Base-by-base conservation (phyloP, 2,329 filamentous ascomycete species). In the Epichloe baconii region DNA sequence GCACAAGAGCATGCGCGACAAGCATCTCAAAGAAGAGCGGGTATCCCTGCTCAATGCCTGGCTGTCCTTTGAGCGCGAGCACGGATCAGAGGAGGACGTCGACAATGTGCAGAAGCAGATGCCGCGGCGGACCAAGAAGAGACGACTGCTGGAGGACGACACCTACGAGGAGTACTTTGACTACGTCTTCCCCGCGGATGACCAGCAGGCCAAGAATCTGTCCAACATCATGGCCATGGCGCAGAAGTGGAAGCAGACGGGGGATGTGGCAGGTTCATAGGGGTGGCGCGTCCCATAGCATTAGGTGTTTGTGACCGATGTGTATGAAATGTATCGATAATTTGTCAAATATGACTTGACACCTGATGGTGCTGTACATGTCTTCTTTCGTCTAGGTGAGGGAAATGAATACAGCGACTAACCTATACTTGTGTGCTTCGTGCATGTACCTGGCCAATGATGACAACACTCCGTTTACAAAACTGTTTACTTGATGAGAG, bases 161-260 rank as follows among this genome's bases (percentile, higher is more conserved):
- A 83, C 81, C 38, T 96, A 88, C 72, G 65, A 98, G 75, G 93
- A 98, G 71, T 97, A 95, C 68, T 80, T 93, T 70, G 93, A 97
- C 67, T 97, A 95, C 61, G 80, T 98, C 36, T 98, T 98, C 80
- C 93, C 93, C 1, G 89, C 88, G 4, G 93, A 97, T 71, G 90
- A 96, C 66, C 81, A 88, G 70, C 85, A 88, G 64, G 85, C 85
- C 51, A 85, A 85, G 58, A 90, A 87, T 61, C 72, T 96, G 67
- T 86, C 86, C 48, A 88, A 86, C 65, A 74, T 97, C 66, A 72
- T 96, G 70, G 83, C 87, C 55, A 85, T 85, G 78, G 90, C 91
- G 52, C 83, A 89, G 66, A 81, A 82, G 58, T 97, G 91, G 88
- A 95, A 95, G 74, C 78, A 73, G 56, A 69, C 71, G 10, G 74